phyloP scores from a whole-genome alignment of 139 green algal species.

The Trebouxia sp. region DNA sequence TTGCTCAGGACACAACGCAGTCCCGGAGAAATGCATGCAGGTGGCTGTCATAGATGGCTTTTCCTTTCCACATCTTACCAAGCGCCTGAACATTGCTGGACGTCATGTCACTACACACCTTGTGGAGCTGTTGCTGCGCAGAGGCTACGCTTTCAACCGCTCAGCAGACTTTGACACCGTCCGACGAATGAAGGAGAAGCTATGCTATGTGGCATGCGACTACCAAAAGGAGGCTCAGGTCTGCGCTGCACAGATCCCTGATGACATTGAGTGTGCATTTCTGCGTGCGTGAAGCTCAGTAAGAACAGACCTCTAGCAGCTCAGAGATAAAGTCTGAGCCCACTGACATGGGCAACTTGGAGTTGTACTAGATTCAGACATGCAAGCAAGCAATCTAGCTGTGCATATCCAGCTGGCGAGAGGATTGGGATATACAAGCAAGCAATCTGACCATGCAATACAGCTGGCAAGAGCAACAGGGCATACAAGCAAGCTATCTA shows the following conservation, averaged over 20 bases:
- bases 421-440: no score
- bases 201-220: conserved; percentile 78
- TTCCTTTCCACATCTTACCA: conserved; percentile 71
- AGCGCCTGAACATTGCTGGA: conserved; percentile 78
- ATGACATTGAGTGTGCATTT: no score
- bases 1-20: no score
- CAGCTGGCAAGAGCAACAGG: no score
- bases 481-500: no score
- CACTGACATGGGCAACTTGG: no score
- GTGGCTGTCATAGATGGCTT: conserved; percentile 82
- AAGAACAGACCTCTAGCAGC: not conserved
- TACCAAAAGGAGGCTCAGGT: conserved; percentile 52
- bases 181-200: conserved; percentile 73
- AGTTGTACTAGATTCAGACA: no score
- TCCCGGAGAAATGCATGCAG: conserved; percentile 43
- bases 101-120: conserved; percentile 71
- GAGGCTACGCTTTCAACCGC: conserved; percentile 73
- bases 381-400: no score
- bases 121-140: conserved; percentile 71
- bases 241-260: not conserved
- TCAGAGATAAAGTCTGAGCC: no score
- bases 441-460: no score
- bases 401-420: no score
- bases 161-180: conserved; percentile 72
- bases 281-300: no score